Evolutionary conservation across 2,329 filamentous ascomycete genomes (phyloP), one percentile per base, ranked within the genome.

Genomic region (Aspergillus transmontanensis): DNA sequence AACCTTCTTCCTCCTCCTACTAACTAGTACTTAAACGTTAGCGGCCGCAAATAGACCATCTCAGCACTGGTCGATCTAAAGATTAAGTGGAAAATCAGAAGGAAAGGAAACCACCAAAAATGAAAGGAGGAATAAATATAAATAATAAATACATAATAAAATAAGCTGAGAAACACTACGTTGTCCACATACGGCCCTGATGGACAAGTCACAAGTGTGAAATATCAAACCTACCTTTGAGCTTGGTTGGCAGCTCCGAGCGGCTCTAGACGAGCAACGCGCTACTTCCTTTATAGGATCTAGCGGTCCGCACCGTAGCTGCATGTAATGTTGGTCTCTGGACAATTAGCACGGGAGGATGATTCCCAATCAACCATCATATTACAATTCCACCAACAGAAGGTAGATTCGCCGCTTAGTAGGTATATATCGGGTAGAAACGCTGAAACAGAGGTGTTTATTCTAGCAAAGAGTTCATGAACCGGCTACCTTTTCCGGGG

Each of bases 251-350:
- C 41, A 21, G 41, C 19, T n/a, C 4, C 6, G 4, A 46, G 21
- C 21, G 43, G 43, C 21, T 21, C 19, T 21, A 23, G 41, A 43
- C 16, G n/a, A 11, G 16, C 41, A 46, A 23, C n/a, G 21, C 43
- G n/a, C n/a, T 23, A 46, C 43, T 7, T 16, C 4, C 12, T 48
- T 28, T 16, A 48, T 26, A 48, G 21, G 48, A 19, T 21, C 48
- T 11, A 48, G 23, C 48, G 48, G 48, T 51, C 48, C 48, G 48
- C 48, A 51, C 48, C 48, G 48, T 51, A 51, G 48, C 48, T 51
- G 48, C 48, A 51, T 14, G 28, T 19, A 51, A 51, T 14, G 7
- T 32, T 51, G 48, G 7, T 34, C 26, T 50, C 26, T 30, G 7
- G 6, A 3, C 23, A 23, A 6, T n/a, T 6, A 26, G 6, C 6